A percentile compares a stretch with the other conserved stretches of the same genome.
Conservation (phyloP, 192 early-diverging fungal species). For the Gonapodya prolifera region DNA sequence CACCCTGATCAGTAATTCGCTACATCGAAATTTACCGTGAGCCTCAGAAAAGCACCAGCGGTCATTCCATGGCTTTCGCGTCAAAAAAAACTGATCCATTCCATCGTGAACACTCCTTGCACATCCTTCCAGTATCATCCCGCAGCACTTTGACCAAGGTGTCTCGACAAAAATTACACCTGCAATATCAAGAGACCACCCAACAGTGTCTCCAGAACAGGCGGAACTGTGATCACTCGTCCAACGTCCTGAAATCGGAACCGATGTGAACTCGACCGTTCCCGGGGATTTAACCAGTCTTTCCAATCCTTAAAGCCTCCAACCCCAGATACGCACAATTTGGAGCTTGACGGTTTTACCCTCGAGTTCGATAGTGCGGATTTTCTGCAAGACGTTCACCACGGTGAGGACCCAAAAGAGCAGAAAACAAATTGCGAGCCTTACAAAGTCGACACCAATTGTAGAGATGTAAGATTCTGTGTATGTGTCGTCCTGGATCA, state of each 20-base stretch:
- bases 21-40: not conserved
- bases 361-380: conserved; percentile 96
- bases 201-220: not conserved
- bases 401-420: not conserved
- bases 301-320: not conserved
- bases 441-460: conserved; percentile 95
- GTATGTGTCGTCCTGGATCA: conserved; percentile 91
- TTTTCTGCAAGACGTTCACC: conserved; percentile 56
- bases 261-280: conserved; percentile 13
- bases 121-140: no score
- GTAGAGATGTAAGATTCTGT: conserved; percentile 98
- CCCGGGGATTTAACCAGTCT: not conserved
- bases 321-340: conserved; percentile 48
- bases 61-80: no score
- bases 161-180: no score
- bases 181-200: no score
- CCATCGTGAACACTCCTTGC: no score
- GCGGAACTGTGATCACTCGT: no score
- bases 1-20: no score
- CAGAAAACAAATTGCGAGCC: not conserved
- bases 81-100: no score
- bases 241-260: no score
- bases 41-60: no score
- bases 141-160: no score
- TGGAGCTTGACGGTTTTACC: conserved; percentile 97